Evolutionary conservation across 768 basidiomycete genomes (phyloP), one percentile per base, ranked within the genome.

Genomic region (Termitomyces eurrhizus): DNA sequence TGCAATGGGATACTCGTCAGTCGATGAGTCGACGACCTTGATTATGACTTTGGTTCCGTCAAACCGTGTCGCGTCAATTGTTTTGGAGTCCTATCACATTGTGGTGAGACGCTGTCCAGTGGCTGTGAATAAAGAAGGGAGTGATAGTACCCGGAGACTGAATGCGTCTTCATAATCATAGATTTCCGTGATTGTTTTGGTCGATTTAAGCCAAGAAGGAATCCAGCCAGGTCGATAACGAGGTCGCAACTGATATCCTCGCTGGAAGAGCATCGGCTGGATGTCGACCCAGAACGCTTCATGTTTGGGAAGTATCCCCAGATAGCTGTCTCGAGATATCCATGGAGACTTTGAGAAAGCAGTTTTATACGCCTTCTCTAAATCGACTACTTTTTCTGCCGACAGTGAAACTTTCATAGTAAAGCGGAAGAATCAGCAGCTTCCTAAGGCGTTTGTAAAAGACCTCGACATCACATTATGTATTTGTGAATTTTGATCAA

Each of bases 211-310:
- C 58, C 58, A 52, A 2, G 50, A 41, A 2, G 29, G 63, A 4
- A 56, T 69, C 32, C 59, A 55, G 24, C 13, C 26, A 36, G 44
- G 53, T n/a, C 41, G 52, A 50, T 54, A 60, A 35, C 59, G 32
- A 11, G 50, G 45, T 36, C 59, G 36, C 8, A 59, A 52, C n/a
- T 60, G 24, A 39, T 50, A 59, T 18, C 44, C 54, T n/a, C 53
- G 54, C 2, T n/a, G 9, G 18, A 50, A 32, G 45, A 57, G 60
- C 57, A 57, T 44, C 29, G 41, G 41, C 13, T 52, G 41, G 44
- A 42, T 32, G 29, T 26, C 26, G 11, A 52, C 57, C 57, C 57
- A 58, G 13, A 51, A 50, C 16, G 11, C 6, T 50, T 58, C 48
- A 4, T 26, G 24, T 39, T 50, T 9, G 1, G 1, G 7, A 33